A percentile compares a stretch with the other conserved stretches of the same genome.
These are phyloP conservation scores for Suillus fuscotomentosus DNA, from an alignment of 768 basidiomycete genomes.

Conservation along the genomic window DNA sequence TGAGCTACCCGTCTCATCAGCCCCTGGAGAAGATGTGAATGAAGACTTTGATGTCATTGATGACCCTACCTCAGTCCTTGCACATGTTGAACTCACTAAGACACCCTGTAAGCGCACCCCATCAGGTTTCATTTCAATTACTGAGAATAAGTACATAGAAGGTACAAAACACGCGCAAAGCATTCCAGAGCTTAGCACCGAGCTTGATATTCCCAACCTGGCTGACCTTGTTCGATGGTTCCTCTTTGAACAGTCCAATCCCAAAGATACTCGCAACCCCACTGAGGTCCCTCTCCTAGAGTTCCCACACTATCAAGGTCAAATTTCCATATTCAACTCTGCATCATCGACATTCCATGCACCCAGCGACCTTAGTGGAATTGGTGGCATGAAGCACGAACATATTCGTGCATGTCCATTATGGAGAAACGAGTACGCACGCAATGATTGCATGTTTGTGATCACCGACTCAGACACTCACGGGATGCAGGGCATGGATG, in stretches of 20 bases:
- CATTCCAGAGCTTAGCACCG: conserved; percentile 8
- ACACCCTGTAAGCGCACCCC: conserved; percentile 7
- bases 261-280: conserved; percentile 7
- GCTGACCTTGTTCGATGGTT: conserved; percentile 22
- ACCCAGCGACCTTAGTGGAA: conserved; percentile 32
- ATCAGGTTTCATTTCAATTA: not conserved
- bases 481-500: conserved; percentile 24
- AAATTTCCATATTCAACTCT: conserved; percentile 6
- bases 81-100: conserved; percentile 12
- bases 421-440: conserved; percentile 25
- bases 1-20: not conserved
- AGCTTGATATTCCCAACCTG: conserved; percentile 16
- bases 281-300: conserved; percentile 14
- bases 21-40: conserved; percentile 6
- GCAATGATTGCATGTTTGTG: conserved; percentile 30
- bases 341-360: conserved; percentile 13
- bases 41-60: conserved; percentile 7
- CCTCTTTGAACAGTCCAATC: conserved; percentile 24
- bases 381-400: conserved; percentile 27
- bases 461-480: conserved; percentile 7
- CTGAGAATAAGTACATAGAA: conserved; percentile 5
- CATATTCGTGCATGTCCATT: conserved; percentile 23
- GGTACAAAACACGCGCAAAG: conserved; percentile 14
- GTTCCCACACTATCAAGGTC: conserved; percentile 6
- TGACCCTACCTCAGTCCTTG: conserved; percentile 1